Evolutionary conservation across 176 grass and related monocot species (phyloP).

Genomic region (Hyparrhenia diplandra): DNA sequence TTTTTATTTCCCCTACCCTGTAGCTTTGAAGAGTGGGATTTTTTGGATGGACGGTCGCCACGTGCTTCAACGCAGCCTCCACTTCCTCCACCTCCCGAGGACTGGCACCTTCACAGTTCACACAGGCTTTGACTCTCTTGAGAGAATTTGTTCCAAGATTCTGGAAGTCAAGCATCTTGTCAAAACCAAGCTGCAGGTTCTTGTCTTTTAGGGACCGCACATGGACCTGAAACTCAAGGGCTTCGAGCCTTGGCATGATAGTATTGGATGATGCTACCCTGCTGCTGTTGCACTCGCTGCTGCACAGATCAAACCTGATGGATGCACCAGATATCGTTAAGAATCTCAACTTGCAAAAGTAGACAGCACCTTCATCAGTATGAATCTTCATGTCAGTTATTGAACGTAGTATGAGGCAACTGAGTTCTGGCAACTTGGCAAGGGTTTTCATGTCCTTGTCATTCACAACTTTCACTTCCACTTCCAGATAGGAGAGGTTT

Average conservation of each 20-base stretch:
- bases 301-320: no score
- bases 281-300: background rate
- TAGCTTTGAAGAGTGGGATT: background rate
- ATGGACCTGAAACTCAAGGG: background rate
- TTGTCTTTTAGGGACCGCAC: no score
- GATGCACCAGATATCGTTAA: background rate
- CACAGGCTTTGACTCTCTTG: rapidly evolving
- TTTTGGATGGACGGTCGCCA: background rate
- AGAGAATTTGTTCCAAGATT: background rate
- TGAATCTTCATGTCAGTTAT: background rate
- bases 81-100: background rate
- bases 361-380: no score
- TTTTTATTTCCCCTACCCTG: background rate
- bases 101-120: background rate
- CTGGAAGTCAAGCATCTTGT: background rate
- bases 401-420: no score
- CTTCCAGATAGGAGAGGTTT: no score
- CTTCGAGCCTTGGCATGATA: background rate
- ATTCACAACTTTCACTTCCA: no score
- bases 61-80: background rate
- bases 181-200: background rate
- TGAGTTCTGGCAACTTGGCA: no score
- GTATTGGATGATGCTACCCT: no score
- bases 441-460: no score
- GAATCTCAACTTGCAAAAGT: background rate